These are phyloP conservation scores for Ilyonectria mors-panacis DNA, from an alignment of 2,329 filamentous ascomycete genomes.

Conservation along the genomic window DNA sequence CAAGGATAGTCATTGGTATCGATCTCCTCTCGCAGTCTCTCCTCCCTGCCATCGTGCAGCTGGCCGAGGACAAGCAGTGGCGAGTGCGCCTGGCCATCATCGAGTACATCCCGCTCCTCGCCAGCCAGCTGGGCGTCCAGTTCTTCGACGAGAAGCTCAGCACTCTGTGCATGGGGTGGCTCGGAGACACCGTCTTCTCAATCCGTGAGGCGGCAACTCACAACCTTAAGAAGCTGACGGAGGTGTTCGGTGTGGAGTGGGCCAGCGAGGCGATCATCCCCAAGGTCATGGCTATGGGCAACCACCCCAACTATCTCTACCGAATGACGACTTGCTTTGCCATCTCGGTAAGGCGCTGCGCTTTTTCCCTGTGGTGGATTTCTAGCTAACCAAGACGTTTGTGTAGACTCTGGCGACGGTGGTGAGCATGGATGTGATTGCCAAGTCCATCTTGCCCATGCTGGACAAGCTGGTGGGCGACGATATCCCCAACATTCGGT, in stretches of 20 bases:
- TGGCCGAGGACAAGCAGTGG: conserved; percentile 99
- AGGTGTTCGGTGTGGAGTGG: conserved; percentile 99
- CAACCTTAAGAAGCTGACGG: conserved; percentile 97
- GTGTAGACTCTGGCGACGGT: conserved; percentile 92
- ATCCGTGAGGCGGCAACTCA: conserved; percentile 97
- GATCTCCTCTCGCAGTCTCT: conserved; percentile 96
- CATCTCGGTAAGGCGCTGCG: conserved; percentile 81
- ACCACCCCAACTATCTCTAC: conserved; percentile 98
- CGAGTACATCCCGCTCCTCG: conserved; percentile 97
- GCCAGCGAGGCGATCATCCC: conserved; percentile 97
- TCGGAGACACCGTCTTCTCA: conserved; percentile 98
- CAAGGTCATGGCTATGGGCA: conserved; percentile 98
- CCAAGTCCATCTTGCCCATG: conserved; percentile 94
- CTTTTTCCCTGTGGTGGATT: not conserved
- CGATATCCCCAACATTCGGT: conserved; percentile 98
- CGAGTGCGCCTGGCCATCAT: conserved; percentile 97
- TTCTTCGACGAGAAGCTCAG: conserved; percentile 99
- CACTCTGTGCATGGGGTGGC: conserved; percentile 97
- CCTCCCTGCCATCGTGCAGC: conserved; percentile 95
- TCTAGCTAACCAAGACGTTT: conserved; percentile 41
- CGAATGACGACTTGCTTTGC: conserved; percentile 99
- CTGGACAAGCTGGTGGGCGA: conserved; percentile 94
- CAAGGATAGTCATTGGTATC: conserved; percentile 89
- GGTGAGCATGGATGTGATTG: conserved; percentile 93
- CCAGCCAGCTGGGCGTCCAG: conserved; percentile 93